Evolutionary conservation across 1,284 basidiomycete genomes (phyloP), one percentile per base, ranked within the genome.

Genomic region (Kwoniella shivajii): DNA sequence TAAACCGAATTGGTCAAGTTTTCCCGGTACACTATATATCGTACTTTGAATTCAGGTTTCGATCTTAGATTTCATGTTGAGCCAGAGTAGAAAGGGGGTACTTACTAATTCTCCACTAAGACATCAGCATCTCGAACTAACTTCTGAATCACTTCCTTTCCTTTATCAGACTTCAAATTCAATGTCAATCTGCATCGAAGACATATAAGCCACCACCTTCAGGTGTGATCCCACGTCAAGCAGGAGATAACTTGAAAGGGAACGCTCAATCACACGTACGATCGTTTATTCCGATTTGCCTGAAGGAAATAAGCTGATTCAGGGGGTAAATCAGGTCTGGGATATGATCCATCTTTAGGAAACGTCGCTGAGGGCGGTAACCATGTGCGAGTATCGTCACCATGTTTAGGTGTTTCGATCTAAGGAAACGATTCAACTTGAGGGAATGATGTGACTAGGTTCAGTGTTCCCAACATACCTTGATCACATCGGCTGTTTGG

Each of bases 241-340:
- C 6, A 16, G 11, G n/a, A 46, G n/a, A 37, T 37, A n/a, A 11
- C 42, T 30, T 14, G 26, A 30, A 22, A 38, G 13, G 6, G 29
- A 30, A 6, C 7, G 42, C 26, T 7, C 7, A 38, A 24, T 3
- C 11, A 5, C 6, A 69, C 70, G 54, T 51, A 74, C 75, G 90
- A 91, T 43, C 88, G 84, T 74, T 95, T 95, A 80, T 92, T 92
- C 50, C 94, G 82, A 75, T 98, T 98, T 1, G 85, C 86, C 2
- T 87, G 84, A 14, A 98, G 83, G 72, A 96, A 98, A 76, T 98
- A 98, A 0, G 94, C 91, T 3, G 90, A 90, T 75, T 97, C 93
- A 9, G 91, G 85, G 4, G 92, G 92, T 0, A 92, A 81, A 69
- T 92, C 83, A 24, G 73, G 61, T 29, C 73, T 61, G 1, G 85